phyloP scores from a whole-genome alignment of 257 asterid species.

The Ophiorrhiza pumila region DNA sequence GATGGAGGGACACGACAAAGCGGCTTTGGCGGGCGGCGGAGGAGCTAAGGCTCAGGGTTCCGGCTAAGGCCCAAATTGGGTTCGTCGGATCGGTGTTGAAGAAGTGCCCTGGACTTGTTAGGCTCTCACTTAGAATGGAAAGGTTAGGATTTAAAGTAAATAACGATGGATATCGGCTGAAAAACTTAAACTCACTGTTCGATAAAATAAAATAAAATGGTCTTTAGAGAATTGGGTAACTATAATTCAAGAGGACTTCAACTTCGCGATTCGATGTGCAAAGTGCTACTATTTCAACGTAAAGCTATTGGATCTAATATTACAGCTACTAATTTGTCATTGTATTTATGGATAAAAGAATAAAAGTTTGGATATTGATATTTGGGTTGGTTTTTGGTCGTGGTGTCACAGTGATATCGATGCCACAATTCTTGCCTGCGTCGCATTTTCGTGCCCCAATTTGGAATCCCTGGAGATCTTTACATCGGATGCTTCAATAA shows the following conservation, averaged over 20 bases:
- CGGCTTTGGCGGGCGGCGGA: constrained; percentile 82
- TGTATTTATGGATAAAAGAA: neutral
- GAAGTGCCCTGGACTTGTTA: constrained; percentile 72
- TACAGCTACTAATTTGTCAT: neutral
- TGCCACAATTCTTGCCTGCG: constrained; percentile 86
- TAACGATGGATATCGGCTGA: neutral
- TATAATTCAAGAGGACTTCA: neutral
- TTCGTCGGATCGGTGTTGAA: constrained; percentile 82
- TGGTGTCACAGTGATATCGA: constrained; percentile 76
- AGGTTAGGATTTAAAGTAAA: constrained; percentile 50
- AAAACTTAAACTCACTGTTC: constrained; percentile 6
- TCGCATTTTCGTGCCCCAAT: constrained; percentile 90
- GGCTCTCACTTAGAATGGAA: constrained; percentile 70
- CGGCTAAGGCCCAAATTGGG: constrained; percentile 71
- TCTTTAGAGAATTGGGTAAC: neutral
- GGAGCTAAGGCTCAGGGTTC: constrained; percentile 82
- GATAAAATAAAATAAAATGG: neutral
- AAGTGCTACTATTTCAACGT: neutral
- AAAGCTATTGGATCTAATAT: constrained; percentile 10
- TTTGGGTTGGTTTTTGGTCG: constrained; percentile 16
- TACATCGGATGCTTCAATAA: constrained; percentile 51
- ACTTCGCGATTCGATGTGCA: neutral
- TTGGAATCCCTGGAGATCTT: constrained; percentile 74
- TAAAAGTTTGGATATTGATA: constrained; percentile 16
- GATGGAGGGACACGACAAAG: constrained; percentile 77